Evolutionary conservation across 2,329 filamentous ascomycete genomes (phyloP).

Genomic region (Penicillium psychrosexuale): DNA sequence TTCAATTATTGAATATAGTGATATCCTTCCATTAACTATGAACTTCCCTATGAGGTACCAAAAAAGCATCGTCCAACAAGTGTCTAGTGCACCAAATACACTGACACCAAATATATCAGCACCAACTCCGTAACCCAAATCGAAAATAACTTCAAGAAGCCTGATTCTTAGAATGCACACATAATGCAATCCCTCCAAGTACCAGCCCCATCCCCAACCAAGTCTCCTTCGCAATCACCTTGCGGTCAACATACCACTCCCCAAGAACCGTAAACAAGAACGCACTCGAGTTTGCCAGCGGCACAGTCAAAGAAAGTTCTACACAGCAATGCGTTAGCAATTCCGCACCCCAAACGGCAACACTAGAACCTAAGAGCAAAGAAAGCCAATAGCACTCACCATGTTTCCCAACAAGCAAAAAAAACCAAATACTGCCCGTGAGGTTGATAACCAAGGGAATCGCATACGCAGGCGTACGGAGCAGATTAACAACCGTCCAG

Average conservation of each 20-base stretch:
- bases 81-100: not conserved
- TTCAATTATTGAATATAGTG: not conserved
- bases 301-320: conserved; percentile 91
- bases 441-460: conserved; percentile 82
- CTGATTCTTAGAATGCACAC: conserved; percentile 61
- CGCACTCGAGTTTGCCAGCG: conserved; percentile 89
- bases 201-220: conserved; percentile 79
- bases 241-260: conserved; percentile 91
- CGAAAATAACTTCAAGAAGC: conserved; percentile 1
- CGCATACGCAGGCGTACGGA: conserved; percentile 79
- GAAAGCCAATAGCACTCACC: conserved; percentile 55
- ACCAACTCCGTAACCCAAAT: not conserved
- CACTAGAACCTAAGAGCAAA: not conserved
- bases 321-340: not conserved
- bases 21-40: no score
- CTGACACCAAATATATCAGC: not conserved
- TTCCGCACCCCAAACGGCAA: no score
- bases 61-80: not conserved
- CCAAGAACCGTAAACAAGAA: conserved; percentile 95
- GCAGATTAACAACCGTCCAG: conserved; percentile 73
- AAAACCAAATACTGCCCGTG: conserved; percentile 95
- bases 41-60: not conserved
- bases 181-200: conserved; percentile 74
- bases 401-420: conserved; percentile 85
- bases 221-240: conserved; percentile 82